These are phyloP conservation scores for Fomitopsis pulvina DNA, from an alignment of 768 basidiomycete species.

Conservation along the genomic window DNA sequence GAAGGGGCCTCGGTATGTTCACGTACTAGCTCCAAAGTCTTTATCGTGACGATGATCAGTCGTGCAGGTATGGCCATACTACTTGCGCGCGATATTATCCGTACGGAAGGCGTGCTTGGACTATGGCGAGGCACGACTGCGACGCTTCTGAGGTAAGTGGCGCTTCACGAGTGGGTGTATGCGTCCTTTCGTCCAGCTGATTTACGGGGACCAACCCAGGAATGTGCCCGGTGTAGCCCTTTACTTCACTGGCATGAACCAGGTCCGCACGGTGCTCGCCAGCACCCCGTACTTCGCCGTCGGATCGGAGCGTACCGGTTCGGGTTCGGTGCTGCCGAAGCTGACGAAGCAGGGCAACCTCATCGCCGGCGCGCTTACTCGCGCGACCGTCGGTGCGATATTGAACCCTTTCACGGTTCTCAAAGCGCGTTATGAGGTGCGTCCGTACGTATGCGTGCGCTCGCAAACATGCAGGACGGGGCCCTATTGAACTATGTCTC, in stretches of 20 bases:
- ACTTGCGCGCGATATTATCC: conserved; percentile 51
- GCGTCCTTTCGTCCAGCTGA: conserved; percentile 5
- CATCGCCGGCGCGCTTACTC: conserved; percentile 75
- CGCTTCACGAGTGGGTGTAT: too few relatives aligned
- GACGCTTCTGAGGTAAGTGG: conserved; percentile 71
- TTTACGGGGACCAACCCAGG: conserved; percentile 31
- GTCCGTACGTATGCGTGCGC: conserved; percentile 10
- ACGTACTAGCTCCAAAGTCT: neutral
- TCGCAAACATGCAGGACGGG: neutral
- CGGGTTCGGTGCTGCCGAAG: conserved; percentile 56
- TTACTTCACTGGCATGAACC: conserved; percentile 84
- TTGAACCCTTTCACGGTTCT: conserved; percentile 88
- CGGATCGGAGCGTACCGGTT: conserved; percentile 13
- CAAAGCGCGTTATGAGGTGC: conserved; percentile 88
- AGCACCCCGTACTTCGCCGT: conserved; percentile 61
- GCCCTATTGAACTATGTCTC: neutral
- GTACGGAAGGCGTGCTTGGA: conserved; percentile 57
- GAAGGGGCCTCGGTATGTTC: neutral
- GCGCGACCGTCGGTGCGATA: conserved; percentile 75
- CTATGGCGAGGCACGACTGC: conserved; percentile 88
- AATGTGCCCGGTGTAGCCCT: conserved; percentile 92
- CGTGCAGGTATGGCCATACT: conserved; percentile 32
- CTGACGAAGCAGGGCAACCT: conserved; percentile 78
- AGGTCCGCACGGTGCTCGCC: conserved; percentile 74
- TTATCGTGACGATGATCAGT: neutral